These are phyloP conservation scores for Citrullus mucosospermus DNA, from an alignment of 306 rosid genomes.

Conservation along the genomic window DNA sequence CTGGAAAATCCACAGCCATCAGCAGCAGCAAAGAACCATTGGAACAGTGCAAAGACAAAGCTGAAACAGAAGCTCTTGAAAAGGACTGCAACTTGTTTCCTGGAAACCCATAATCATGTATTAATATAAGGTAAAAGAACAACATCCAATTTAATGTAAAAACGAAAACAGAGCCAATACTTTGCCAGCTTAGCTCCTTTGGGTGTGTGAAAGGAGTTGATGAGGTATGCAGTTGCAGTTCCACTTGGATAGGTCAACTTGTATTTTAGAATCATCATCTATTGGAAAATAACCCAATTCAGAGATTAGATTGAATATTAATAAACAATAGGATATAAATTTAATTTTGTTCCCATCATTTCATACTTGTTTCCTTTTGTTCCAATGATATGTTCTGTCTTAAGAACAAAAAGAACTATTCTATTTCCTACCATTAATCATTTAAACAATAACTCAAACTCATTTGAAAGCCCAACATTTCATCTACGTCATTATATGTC, in stretches of 20 bases:
- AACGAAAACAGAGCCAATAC: constrained; percentile 8
- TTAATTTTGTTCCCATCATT: neutral
- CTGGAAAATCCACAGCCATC: constrained; percentile 51
- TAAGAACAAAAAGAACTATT: neutral
- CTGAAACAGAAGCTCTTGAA: constrained; percentile 53
- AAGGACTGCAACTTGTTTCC: constrained; percentile 53
- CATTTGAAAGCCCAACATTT: neutral
- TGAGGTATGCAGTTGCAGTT: constrained; percentile 72
- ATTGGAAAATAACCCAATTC: neutral
- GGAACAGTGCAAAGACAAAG: constrained; percentile 44
- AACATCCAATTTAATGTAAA: neutral
- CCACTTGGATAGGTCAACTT: constrained; percentile 75
- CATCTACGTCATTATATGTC: neutral
- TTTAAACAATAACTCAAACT: neutral
- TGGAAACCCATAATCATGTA: constrained; percentile 10
- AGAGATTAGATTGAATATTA: neutral
- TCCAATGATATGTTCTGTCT: neutral
- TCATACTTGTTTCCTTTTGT: neutral
- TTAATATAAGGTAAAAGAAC: neutral
- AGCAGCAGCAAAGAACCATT: constrained; percentile 55
- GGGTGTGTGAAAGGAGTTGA: constrained; percentile 76
- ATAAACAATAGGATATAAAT: neutral
- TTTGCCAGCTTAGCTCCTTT: constrained; percentile 69
- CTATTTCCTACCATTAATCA: neutral
- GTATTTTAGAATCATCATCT: constrained; percentile 65